These are phyloP conservation scores for Podaxis sp. DNA, from an alignment of 768 basidiomycete genomes.

Conservation along the genomic window DNA sequence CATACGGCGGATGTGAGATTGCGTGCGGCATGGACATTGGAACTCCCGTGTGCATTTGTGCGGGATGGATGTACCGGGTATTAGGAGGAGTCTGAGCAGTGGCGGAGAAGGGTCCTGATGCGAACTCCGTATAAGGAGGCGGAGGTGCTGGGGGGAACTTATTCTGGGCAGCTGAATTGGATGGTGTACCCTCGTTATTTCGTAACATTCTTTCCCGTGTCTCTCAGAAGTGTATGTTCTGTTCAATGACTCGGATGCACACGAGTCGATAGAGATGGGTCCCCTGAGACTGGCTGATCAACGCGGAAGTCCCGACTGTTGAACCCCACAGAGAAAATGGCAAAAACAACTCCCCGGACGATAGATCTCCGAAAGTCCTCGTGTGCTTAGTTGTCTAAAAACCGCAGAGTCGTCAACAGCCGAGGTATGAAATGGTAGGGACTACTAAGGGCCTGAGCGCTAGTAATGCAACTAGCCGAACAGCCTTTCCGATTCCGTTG, in stretches of 20 bases:
- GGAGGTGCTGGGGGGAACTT: slow-evolving; percentile 8
- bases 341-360: neutral
- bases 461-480: neutral
- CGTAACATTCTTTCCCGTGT: neutral
- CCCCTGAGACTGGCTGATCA: no score
- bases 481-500: neutral
- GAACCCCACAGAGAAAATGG: neutral
- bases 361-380: neutral
- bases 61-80: neutral
- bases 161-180: neutral
- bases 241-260: neutral
- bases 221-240: neutral
- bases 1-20: slow-evolving; percentile 22
- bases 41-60: neutral
- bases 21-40: slow-evolving; percentile 2
- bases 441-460: neutral
- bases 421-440: neutral
- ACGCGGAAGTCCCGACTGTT: neutral
- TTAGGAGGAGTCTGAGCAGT: neutral
- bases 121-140: slow-evolving; percentile 16
- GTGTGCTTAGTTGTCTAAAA: neutral
- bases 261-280: neutral
- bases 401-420: neutral
- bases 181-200: neutral
- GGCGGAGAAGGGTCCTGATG: neutral